phyloP scores from a whole-genome alignment of 768 basidiomycete genomes.

The Tephrocybe sp. region DNA sequence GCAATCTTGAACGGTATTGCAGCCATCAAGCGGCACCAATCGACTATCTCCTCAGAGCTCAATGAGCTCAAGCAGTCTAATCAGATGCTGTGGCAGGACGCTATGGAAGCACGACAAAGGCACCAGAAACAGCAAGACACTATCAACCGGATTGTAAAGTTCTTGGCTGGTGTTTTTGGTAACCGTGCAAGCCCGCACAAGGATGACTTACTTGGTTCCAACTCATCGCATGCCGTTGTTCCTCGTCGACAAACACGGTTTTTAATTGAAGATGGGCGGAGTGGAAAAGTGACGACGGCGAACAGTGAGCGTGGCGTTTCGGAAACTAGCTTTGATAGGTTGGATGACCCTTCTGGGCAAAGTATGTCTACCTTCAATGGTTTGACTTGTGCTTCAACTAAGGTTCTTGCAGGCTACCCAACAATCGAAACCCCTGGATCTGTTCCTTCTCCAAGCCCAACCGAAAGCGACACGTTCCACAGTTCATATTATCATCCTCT shows the following conservation, averaged over 20 bases:
- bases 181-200: slow-evolving; percentile 39
- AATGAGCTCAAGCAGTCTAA: slow-evolving; percentile 87
- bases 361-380: slow-evolving; percentile 17
- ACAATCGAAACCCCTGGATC: slow-evolving; percentile 46
- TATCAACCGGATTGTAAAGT: slow-evolving; percentile 93
- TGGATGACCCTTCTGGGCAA: background rate
- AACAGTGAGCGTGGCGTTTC: slow-evolving; percentile 39
- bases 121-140: slow-evolving; percentile 95
- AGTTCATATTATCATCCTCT: slow-evolving; percentile 1
- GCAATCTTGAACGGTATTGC: slow-evolving; percentile 81
- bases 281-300: slow-evolving; percentile 31
- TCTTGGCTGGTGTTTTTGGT: slow-evolving; percentile 90
- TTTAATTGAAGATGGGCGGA: slow-evolving; percentile 62
- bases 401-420: slow-evolving; percentile 35
- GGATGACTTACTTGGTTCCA: slow-evolving; percentile 26
- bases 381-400: slow-evolving; percentile 14
- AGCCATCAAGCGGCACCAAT: slow-evolving; percentile 89
- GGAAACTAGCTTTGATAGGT: slow-evolving; percentile 1
- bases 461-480: slow-evolving; percentile 9
- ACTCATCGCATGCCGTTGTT: slow-evolving; percentile 41
- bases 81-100: slow-evolving; percentile 90
- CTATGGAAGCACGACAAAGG: slow-evolving; percentile 68
- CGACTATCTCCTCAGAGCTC: slow-evolving; percentile 85
- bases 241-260: slow-evolving; percentile 52
- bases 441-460: slow-evolving; percentile 31